Base-by-base conservation (phyloP, 345 rosid genomes). In the Eucalyptus curtisii region DNA sequence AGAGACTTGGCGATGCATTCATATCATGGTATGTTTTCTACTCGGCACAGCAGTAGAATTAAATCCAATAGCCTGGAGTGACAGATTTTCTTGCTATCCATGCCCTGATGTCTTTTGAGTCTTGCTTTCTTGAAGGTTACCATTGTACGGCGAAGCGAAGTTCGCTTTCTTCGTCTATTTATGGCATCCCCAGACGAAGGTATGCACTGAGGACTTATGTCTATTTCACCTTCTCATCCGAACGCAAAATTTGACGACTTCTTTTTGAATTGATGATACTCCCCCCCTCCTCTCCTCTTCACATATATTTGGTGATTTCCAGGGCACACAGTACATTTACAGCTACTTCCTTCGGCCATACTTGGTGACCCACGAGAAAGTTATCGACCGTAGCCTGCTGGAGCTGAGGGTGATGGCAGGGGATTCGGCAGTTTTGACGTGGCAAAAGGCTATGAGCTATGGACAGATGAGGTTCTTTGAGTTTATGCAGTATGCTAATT, bases 101-200 rank as follows among this genome's bases (percentile, higher is more conserved):
- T 76, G 82, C 82, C 82, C 40, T 76, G 45, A 76, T 76, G 10
- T 76, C 82, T 37, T 76, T 76, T 20, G 27, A 20, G 25, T 37
- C 42, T 91, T 91, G 80, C n/a, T 91, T 89, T 90, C 86, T 87
- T 81, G 89, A 89, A 96, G 99, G 98, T 92, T 97, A 85, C 98
- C 98, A 4, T 91, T 96, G 97, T 96, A 96, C 84, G 92, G 92
- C 61, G 98, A 96, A 91, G 99, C 96, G 68, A 96, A 96, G 91
- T 90, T 97, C 92, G 98, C 97, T 68, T 92, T 96, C 89, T 92
- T 95, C 88, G 53, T 96, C 86, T 96, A 96, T 91, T 92, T 97
- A 44, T 95, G 99, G 98, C 93, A 95, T 89, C 95, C 95, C 5
- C 93, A 94, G 92, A 95, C 99, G 55, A 95, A 91, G 89, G 98